Conservation (phyloP, 768 basidiomycete species). For the Epithele typhae region DNA sequence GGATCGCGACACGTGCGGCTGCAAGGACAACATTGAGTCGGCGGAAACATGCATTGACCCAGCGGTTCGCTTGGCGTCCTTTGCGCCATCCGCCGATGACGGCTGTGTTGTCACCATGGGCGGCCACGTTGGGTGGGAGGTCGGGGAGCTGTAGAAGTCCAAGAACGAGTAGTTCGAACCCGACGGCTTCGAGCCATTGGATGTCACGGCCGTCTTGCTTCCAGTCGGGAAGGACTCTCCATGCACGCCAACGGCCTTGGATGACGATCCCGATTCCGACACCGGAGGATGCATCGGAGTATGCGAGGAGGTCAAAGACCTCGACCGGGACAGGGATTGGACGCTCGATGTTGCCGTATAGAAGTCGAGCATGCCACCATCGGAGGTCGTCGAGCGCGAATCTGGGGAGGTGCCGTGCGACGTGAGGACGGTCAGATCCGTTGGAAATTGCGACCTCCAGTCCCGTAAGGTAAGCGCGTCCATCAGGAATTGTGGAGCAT, state of each 20-base stretch:
- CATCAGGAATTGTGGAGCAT: no score
- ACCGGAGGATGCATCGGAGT: no score
- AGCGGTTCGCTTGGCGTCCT: slow-evolving; percentile 24
- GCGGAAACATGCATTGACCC: slow-evolving; percentile 17
- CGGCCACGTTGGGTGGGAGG: slow-evolving; percentile 26
- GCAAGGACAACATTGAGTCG: no score
- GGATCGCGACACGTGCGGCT: slow-evolving; percentile 10
- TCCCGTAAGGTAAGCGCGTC: no score
- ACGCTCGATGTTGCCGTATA: no score
- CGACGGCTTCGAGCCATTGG: slow-evolving; percentile 42
- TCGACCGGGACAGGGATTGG: slow-evolving; percentile 28
- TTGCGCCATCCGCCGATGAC: slow-evolving; percentile 35
- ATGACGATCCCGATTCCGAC: slow-evolving; percentile 22
- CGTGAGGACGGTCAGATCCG: no score
- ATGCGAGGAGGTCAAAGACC: no score
- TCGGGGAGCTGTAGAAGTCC: background rate
- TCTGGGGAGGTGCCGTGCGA: no score
- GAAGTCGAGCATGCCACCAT: no score
- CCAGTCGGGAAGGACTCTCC: slow-evolving; percentile 17
- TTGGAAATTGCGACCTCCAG: no score
- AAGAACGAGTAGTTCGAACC: slow-evolving; percentile 35
- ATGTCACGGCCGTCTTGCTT: slow-evolving; percentile 30
- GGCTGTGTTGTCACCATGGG: slow-evolving; percentile 26
- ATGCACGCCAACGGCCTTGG: slow-evolving; percentile 22
- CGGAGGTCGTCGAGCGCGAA: no score